Conservation (phyloP, 1,284 basidiomycete species). For the Bondarzewia mesenterica region DNA sequence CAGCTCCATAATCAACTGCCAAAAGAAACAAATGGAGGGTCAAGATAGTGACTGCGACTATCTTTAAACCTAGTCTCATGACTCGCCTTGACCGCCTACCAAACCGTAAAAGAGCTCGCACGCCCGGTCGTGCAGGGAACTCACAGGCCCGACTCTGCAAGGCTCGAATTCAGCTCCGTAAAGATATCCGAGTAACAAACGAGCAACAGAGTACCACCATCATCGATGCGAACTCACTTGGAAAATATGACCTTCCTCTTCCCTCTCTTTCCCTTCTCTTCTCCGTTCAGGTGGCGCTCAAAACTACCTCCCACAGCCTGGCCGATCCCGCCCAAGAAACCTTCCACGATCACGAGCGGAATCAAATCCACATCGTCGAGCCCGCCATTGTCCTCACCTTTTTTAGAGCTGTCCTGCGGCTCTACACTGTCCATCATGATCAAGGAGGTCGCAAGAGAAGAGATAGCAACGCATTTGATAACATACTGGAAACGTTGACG, state of each 20-base stretch:
- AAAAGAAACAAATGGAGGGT: not conserved
- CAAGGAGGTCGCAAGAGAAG: not conserved
- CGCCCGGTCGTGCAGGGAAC: constrained; percentile 49
- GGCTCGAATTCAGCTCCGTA: not conserved
- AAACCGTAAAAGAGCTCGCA: constrained; percentile 50
- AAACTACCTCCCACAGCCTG: constrained; percentile 37
- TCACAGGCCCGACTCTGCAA: constrained; percentile 39
- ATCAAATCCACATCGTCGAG: constrained; percentile 9
- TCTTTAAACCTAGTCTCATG: not conserved
- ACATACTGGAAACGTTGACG: too few species aligned
- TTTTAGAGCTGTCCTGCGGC: too few species aligned
- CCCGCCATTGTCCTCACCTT: not conserved
- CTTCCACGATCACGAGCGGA: constrained; percentile 48
- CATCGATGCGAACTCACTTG: constrained; percentile 23
- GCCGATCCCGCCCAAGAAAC: constrained; percentile 40
- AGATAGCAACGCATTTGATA: not conserved
- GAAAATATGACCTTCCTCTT: constrained; percentile 25
- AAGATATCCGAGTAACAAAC: not conserved
- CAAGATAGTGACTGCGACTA: not conserved
- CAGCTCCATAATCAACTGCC: constrained; percentile 33
- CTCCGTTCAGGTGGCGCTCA: constrained; percentile 18
- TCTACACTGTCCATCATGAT: too few species aligned
- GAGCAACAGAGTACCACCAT: too few species aligned
- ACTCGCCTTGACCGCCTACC: constrained; percentile 37
- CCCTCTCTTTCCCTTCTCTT: constrained; percentile 23